Conservation (phyloP, 352 stramenopile species). For the Globisporangium paddicum region DNA sequence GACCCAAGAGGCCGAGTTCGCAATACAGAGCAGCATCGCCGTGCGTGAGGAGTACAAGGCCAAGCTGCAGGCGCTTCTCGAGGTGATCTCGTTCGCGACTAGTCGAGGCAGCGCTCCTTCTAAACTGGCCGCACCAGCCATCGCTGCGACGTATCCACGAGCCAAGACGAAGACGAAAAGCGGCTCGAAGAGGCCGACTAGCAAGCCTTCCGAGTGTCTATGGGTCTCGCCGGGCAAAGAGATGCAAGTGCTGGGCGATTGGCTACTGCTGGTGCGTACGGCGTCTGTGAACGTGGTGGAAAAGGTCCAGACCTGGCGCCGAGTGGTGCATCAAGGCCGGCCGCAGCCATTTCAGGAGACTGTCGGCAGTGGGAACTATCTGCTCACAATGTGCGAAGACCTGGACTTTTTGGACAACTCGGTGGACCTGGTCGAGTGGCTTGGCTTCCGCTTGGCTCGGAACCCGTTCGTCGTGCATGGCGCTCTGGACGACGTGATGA, state of each 20-base stretch:
- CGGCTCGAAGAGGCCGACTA: background rate
- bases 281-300: slow-evolving; percentile 60
- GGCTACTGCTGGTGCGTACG: slow-evolving; percentile 40
- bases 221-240: slow-evolving; percentile 31
- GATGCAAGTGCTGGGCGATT: slow-evolving; percentile 50
- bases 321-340: slow-evolving; percentile 25
- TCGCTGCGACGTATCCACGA: background rate
- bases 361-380: slow-evolving; percentile 30
- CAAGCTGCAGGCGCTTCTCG: slow-evolving; percentile 5
- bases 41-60: slow-evolving; percentile 46
- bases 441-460: slow-evolving; percentile 42
- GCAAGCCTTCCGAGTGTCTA: background rate
- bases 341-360: slow-evolving; percentile 31
- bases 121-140: background rate
- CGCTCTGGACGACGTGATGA: slow-evolving; percentile 26
- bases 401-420: slow-evolving; percentile 43
- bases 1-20: slow-evolving; percentile 32
- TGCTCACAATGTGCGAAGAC: slow-evolving; percentile 52
- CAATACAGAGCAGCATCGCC: slow-evolving; percentile 35
- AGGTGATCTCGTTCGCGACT: background rate
- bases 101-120: background rate
- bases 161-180: background rate
- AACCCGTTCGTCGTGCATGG: slow-evolving; percentile 50
- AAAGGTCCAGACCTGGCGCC: slow-evolving; percentile 34
- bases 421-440: slow-evolving; percentile 39